phyloP scores from a whole-genome alignment of 2,329 filamentous ascomycete genomes.

The Botrytis deweyae region DNA sequence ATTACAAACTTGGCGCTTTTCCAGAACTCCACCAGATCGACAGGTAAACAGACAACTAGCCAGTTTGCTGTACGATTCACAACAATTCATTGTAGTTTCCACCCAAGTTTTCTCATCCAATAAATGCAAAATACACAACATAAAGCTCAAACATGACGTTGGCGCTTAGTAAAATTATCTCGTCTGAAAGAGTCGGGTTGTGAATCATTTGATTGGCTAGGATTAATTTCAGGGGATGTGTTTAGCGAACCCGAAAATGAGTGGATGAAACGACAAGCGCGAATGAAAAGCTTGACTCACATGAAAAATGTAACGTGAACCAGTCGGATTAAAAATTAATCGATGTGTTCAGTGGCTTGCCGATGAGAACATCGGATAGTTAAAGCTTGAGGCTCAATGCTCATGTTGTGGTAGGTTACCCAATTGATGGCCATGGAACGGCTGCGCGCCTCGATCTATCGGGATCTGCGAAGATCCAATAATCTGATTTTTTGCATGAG shows the following conservation, averaged over 20 bases:
- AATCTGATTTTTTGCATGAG: neutral
- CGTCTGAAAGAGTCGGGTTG: neutral
- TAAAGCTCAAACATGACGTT: neutral
- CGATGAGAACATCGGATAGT: neutral
- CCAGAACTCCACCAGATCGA: neutral
- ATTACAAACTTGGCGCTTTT: conserved; percentile 4
- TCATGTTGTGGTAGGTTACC: neutral
- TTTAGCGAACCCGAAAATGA: conserved; percentile 5
- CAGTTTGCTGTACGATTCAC: neutral
- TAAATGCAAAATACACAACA: neutral
- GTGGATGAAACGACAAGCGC: conserved; percentile 15
- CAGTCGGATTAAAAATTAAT: neutral
- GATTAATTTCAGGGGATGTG: conserved; percentile 1
- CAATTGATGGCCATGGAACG: neutral
- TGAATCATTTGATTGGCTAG: conserved; percentile 8
- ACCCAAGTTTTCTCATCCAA: neutral
- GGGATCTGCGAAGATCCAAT: neutral
- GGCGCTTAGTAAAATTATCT: conserved; percentile 7
- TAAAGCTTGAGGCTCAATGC: neutral
- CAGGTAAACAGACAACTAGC: neutral
- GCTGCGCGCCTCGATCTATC: neutral
- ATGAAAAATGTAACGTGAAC: neutral
- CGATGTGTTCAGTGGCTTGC: neutral
- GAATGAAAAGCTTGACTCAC: conserved; percentile 4
- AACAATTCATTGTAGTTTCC: neutral